These are phyloP conservation scores for Musa beccarii DNA, from an alignment of 176 grass and related monocot genomes.

Conservation along the genomic window DNA sequence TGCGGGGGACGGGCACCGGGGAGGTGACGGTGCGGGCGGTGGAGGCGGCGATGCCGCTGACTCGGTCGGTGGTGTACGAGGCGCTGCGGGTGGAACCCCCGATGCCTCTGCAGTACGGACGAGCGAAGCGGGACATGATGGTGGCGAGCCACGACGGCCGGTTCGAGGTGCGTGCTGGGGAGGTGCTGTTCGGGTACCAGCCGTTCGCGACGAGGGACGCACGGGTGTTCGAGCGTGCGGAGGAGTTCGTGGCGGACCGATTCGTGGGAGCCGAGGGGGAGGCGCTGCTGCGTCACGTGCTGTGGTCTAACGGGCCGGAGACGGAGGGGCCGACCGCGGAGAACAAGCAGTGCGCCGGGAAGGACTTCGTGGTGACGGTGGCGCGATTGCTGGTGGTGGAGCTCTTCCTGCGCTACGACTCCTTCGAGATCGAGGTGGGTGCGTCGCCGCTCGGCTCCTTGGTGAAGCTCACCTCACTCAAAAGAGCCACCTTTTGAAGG, in stretches of 20 bases:
- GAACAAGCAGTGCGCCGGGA: constrained; percentile 2
- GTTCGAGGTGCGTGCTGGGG: not conserved
- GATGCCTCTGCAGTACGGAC: not conserved
- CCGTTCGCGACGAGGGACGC: not conserved
- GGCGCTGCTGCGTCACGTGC: not conserved
- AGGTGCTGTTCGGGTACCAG: constrained; percentile 6
- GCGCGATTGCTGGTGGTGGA: not conserved
- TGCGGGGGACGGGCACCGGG: not conserved
- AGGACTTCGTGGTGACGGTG: constrained; percentile 1
- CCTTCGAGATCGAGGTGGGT: not conserved
- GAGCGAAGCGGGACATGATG: not conserved
- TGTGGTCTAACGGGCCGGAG: constrained; percentile 7
- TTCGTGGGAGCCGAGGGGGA: not conserved
- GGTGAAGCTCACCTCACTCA: constrained; percentile 3
- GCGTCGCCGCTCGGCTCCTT: not conserved
- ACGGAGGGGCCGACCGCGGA: not conserved
- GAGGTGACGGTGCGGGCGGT: not conserved
- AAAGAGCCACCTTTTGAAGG: not conserved
- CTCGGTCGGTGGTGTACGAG: not conserved
- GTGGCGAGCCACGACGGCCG: not conserved
- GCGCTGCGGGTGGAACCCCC: not conserved
- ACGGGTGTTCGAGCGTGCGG: not conserved
- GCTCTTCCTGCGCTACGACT: not conserved
- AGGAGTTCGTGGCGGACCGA: not conserved
- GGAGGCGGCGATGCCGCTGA: not conserved